These are phyloP conservation scores for Blakeslea trispora DNA, from an alignment of 371 early-diverging fungal genomes.

Conservation along the genomic window DNA sequence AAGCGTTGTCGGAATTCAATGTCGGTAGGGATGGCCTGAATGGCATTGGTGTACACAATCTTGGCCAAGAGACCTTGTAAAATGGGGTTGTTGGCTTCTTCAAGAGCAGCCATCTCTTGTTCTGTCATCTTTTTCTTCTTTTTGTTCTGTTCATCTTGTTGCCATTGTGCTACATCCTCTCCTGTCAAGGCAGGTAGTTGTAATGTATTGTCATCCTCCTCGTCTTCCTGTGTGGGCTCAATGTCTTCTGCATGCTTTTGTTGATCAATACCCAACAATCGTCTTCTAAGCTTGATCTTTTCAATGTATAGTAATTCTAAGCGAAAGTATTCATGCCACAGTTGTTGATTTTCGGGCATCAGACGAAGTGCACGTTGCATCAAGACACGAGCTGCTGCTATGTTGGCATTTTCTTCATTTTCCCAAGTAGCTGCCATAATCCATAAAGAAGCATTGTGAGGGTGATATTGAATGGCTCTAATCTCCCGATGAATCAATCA, in stretches of 20 bases:
- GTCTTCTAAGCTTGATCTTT: slow-evolving; percentile 81
- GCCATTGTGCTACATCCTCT: slow-evolving; percentile 51
- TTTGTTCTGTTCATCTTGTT: slow-evolving; percentile 40
- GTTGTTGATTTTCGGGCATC: slow-evolving; percentile 64
- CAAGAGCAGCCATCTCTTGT: slow-evolving; percentile 47
- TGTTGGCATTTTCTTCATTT: slow-evolving; percentile 80
- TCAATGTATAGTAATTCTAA: slow-evolving; percentile 89
- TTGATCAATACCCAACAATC: slow-evolving; percentile 71
- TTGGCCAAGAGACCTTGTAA: slow-evolving; percentile 79
- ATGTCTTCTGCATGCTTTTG: slow-evolving; percentile 36
- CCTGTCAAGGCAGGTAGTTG: slow-evolving; percentile 62
- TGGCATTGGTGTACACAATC: slow-evolving; percentile 85
- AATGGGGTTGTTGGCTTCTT: slow-evolving; percentile 68
- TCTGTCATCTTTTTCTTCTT: slow-evolving; percentile 30
- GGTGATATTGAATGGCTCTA: slow-evolving; percentile 87
- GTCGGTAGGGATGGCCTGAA: slow-evolving; percentile 72
- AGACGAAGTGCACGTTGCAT: slow-evolving; percentile 89
- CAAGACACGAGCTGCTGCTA: slow-evolving; percentile 78
- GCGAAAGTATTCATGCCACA: slow-evolving; percentile 94
- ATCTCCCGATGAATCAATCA: too few relatives aligned
- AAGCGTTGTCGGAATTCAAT: slow-evolving; percentile 77
- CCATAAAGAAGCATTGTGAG: slow-evolving; percentile 82
- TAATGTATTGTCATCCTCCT: slow-evolving; percentile 46
- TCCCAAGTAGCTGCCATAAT: slow-evolving; percentile 91
- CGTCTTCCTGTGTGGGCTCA: slow-evolving; percentile 34